Percentiles rank a stretch among this genome's conserved stretches.
Conservation (phyloP, 176 grass and related monocot species). For the Guadua angustifolia region DNA sequence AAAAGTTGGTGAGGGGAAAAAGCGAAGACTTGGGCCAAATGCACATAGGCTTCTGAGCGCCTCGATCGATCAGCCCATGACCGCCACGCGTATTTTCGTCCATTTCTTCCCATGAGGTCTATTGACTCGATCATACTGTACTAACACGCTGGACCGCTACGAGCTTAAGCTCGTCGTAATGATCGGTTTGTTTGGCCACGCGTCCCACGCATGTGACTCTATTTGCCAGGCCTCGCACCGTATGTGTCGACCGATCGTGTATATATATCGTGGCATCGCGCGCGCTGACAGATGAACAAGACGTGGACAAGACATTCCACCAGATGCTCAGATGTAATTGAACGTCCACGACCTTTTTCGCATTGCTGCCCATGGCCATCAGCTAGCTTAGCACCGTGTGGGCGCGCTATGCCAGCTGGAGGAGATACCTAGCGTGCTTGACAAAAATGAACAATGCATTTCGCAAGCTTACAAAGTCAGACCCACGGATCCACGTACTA, state of each 20-base stretch:
- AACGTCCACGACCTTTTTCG: not conserved
- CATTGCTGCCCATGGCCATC: not conserved
- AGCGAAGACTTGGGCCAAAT: too few species aligned
- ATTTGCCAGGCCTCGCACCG: not conserved
- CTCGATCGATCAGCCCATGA: not conserved
- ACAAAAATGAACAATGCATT: slow-evolving; percentile 34
- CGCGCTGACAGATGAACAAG: not conserved
- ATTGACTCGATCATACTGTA: not conserved
- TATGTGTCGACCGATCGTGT: not conserved
- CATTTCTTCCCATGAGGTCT: not conserved
- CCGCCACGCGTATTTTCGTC: not conserved
- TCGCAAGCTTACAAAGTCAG: not conserved
- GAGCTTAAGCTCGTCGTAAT: not conserved
- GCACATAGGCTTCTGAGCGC: not conserved
- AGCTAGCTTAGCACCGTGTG: not conserved
- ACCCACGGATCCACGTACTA: not conserved
- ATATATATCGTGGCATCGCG: not conserved
- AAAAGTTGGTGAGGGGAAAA: too few species aligned
- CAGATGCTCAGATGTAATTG: slow-evolving; percentile 6
- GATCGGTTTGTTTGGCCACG: not conserved
- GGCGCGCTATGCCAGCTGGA: not conserved
- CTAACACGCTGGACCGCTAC: not conserved
- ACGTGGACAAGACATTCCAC: slow-evolving; percentile 43
- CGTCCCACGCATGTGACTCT: not conserved
- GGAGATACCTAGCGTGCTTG: not conserved